These are phyloP conservation scores for Celoporthe dispersa DNA, from an alignment of 2,329 filamentous ascomycete genomes.

Conservation along the genomic window DNA sequence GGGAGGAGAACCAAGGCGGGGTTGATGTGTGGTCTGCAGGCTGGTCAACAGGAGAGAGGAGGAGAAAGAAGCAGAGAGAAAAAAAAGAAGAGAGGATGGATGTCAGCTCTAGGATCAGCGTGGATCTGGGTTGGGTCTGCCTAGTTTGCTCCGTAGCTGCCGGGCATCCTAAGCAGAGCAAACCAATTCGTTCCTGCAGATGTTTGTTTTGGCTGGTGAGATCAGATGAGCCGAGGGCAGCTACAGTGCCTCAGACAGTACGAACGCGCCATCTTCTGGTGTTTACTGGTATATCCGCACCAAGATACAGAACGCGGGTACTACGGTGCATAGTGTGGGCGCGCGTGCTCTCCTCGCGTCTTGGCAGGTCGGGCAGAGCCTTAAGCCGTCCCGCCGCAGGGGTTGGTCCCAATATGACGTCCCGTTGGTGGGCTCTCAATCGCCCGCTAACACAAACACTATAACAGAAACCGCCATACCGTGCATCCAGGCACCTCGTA, in stretches of 20 bases:
- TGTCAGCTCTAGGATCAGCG: conserved; percentile 2
- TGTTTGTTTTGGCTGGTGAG: background rate
- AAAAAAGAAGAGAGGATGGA: background rate
- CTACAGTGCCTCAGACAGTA: background rate
- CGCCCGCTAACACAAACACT: background rate
- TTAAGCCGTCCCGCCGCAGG: background rate
- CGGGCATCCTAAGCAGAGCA: background rate
- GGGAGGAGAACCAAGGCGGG: conserved; percentile 26
- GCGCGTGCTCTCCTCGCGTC: background rate
- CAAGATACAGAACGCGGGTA: background rate
- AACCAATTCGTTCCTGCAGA: background rate
- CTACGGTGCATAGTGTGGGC: background rate
- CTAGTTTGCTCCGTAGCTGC: background rate
- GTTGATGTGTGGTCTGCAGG: background rate
- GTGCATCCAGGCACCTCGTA: background rate
- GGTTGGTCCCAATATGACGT: conserved; percentile 1
- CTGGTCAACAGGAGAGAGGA: background rate
- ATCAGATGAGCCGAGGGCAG: background rate
- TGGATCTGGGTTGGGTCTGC: background rate
- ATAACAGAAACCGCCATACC: background rate
- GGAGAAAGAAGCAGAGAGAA: no score
- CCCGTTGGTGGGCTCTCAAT: background rate
- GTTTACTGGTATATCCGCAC: background rate
- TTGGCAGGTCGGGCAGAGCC: background rate
- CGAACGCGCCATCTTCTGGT: background rate